These are phyloP conservation scores for Yarrowia sp. DNA, from an alignment of 805 yeast species.

Conservation along the genomic window DNA sequence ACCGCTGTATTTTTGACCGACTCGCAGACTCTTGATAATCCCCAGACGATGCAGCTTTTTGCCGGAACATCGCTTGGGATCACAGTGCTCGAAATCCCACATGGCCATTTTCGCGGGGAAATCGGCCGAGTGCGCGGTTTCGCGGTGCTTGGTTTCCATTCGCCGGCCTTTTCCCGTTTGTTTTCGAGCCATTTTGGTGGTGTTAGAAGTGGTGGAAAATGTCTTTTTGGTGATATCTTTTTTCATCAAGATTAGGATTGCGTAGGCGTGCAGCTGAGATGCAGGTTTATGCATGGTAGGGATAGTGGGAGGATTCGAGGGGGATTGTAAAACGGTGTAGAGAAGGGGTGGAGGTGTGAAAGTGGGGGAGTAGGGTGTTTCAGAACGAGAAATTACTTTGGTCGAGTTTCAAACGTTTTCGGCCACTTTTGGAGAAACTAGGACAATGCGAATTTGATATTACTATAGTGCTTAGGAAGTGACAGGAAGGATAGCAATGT, in stretches of 20 bases:
- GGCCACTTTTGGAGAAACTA: no score
- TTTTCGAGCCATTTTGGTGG: constrained; percentile 8
- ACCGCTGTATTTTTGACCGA: constrained; percentile 94
- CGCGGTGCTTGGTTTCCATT: constrained; percentile 26
- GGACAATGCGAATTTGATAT: no score
- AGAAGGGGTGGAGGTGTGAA: neutral
- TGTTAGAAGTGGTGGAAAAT: neutral
- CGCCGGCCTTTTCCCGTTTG: constrained; percentile 20
- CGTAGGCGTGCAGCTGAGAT: neutral
- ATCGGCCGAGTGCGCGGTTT: constrained; percentile 31
- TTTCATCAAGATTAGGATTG: neutral
- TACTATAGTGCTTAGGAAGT: no score
- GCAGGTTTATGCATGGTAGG: neutral
- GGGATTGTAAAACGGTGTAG: no score
- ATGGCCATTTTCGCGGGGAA: constrained; percentile 88
- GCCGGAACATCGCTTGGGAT: constrained; percentile 95
- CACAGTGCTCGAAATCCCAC: constrained; percentile 99
- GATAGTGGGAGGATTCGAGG: no score
- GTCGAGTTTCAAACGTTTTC: neutral
- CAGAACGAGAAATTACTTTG: no score
- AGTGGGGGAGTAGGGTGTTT: neutral
- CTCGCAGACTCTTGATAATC: constrained; percentile 65
- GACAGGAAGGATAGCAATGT: no score
- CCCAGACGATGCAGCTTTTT: constrained; percentile 90
- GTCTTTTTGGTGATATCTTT: no score